These are phyloP conservation scores for Sergeia podlipaevii DNA, from an alignment of 208 protist species.

Conservation along the genomic window DNA sequence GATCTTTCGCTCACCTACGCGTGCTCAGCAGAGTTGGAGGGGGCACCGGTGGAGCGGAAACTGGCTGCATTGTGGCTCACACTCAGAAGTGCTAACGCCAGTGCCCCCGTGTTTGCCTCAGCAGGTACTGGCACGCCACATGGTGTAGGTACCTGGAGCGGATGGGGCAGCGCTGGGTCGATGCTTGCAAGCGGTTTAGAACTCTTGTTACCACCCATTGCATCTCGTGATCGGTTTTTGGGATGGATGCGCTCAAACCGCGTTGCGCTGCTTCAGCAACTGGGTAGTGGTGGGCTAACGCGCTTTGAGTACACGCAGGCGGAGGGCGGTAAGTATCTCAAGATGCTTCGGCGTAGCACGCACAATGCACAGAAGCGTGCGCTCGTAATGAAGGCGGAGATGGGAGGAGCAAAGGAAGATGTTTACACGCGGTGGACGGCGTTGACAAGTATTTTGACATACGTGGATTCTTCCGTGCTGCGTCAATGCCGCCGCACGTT, in stretches of 20 bases:
- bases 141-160: not conserved
- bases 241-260: conserved; percentile 22
- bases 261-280: not conserved
- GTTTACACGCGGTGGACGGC: conserved; percentile 16
- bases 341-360: not conserved
- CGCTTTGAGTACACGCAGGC: conserved; percentile 3
- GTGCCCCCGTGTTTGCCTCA: conserved; percentile 1
- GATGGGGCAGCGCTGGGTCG: not conserved
- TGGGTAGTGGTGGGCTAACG: not conserved
- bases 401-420: not conserved
- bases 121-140: not conserved
- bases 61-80: conserved; percentile 36
- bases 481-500: conserved; percentile 9
- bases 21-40: conserved; percentile 7
- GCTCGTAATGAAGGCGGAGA: too few species aligned
- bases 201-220: conserved; percentile 14
- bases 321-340: conserved; percentile 9
- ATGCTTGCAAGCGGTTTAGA: conserved; percentile 24
- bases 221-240: conserved; percentile 14
- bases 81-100: conserved; percentile 22
- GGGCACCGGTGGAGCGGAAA: conserved; percentile 11
- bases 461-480: conserved; percentile 44
- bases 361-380: too few species aligned
- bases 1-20: conserved; percentile 36
- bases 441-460: conserved; percentile 31